Evolutionary conservation across 768 basidiomycete species (phyloP).

Genomic region (Trametes maxima): DNA sequence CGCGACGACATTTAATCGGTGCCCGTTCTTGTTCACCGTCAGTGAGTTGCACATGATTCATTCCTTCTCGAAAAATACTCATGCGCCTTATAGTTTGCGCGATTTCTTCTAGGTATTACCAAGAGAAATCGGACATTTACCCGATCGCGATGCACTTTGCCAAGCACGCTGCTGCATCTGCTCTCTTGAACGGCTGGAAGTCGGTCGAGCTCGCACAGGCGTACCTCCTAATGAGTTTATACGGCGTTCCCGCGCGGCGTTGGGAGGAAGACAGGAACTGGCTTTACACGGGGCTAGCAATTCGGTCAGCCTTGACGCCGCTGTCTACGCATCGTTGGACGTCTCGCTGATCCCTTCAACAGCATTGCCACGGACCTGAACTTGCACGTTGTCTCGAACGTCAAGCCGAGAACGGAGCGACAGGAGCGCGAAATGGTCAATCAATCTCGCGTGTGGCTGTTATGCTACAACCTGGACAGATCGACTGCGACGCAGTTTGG

Average conservation of each 20-base stretch:
- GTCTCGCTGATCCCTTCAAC: conserved; percentile 1
- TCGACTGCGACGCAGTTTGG: conserved; percentile 89
- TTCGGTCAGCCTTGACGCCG: conserved; percentile 49
- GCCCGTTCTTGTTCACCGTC: conserved; percentile 90
- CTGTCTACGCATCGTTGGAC: neutral
- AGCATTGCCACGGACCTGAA: conserved; percentile 93
- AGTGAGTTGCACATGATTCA: conserved; percentile 46
- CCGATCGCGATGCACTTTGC: conserved; percentile 90
- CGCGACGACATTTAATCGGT: conserved; percentile 75
- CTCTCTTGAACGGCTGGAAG: conserved; percentile 55
- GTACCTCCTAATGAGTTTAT: conserved; percentile 85
- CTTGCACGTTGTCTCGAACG: conserved; percentile 74
- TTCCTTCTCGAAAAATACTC: conserved; percentile 3
- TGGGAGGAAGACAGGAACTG: conserved; percentile 94
- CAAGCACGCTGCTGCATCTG: conserved; percentile 78
- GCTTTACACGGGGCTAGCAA: conserved; percentile 86
- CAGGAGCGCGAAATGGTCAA: conserved; percentile 85
- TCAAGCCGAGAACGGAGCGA: conserved; percentile 71
- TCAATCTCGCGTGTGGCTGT: conserved; percentile 86
- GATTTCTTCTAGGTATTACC: conserved; percentile 82
- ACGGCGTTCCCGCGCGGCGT: conserved; percentile 73
- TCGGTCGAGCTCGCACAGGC: conserved; percentile 91
- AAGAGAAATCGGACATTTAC: conserved; percentile 81
- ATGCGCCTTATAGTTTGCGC: conserved; percentile 65
- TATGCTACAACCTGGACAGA: conserved; percentile 86